Base-by-base conservation (phyloP, 108 stramenopile genomes). In the Fragilaria crotonensis region DNA sequence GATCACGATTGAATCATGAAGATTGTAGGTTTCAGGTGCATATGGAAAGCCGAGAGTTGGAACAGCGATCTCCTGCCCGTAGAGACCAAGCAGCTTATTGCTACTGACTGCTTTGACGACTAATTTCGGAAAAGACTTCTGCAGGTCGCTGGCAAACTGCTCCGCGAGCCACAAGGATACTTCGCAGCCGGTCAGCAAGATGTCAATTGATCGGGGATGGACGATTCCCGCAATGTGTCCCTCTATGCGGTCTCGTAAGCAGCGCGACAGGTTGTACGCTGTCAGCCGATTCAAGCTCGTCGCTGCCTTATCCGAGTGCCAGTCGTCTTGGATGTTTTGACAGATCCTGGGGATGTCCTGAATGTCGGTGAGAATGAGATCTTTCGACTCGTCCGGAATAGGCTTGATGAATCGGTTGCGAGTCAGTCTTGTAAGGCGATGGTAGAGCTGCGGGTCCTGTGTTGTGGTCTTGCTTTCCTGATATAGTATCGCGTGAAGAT, bases 161-260 rank as follows among this genome's bases (percentile, higher is more conserved):
- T 93, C 87, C 2, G 83, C 91, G 3, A 93, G 33, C 87, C 87
- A 93, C 30, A 93, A 64, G 14, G 77, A 79, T 0, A 87, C 87
- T 55, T 93, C 91, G 30, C 82, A 83, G 33, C 91, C 91, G 17
- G 82, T 85, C 5, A 93, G 41, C 0, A 89, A 60, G 47, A 93
- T 77, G 51, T 92, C 90, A 21, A 84, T 59, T 21, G 72, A 33
- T 4, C 47, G 32, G 17, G 57, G 32, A 31, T 66, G 49, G 26
- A 73, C 54, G 0, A 31, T 54, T 18, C 76, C 77, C n/a, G 58
- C 66, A 48, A 78, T 53, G 33, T 60, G 69, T 20, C 31, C 64
- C 32, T 71, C 60, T 31, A 84, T 48, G 17, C 75, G 33, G 18
- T 45, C 21, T 23, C 70, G 56, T 25, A 84, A 52, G 45, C 79